Conservation (phyloP, 139 green algal species). For the Klebsormidium nitens region DNA sequence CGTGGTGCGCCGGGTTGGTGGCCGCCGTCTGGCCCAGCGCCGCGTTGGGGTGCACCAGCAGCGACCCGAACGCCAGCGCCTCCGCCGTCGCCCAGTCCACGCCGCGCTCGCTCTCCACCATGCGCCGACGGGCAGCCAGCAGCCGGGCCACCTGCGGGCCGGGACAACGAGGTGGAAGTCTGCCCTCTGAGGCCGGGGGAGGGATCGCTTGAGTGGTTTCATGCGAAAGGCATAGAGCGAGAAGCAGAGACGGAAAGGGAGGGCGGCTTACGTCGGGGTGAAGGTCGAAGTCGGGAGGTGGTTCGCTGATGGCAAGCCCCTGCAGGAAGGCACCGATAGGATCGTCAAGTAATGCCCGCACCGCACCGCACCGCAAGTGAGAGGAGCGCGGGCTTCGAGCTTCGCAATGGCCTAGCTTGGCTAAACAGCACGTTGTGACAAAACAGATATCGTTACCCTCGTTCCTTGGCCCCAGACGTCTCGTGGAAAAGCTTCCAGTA, state of each 20-base stretch:
- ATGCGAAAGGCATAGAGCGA: not conserved
- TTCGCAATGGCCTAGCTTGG: too few species aligned
- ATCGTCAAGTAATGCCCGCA: too few species aligned
- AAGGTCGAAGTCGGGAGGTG: constrained; percentile 73
- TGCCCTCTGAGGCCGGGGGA: not conserved
- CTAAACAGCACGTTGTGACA: too few species aligned
- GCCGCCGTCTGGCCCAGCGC: constrained; percentile 52
- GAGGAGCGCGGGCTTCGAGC: too few species aligned
- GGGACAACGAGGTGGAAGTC: not conserved
- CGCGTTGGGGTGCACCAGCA: too few species aligned
- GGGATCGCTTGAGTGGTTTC: not conserved
- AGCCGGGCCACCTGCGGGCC: constrained; percentile 53
- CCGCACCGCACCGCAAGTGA: too few species aligned
- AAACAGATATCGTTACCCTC: too few species aligned
- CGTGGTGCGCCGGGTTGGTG: constrained; percentile 5
- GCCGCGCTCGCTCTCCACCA: constrained; percentile 62
- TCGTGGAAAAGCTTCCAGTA: too few species aligned
- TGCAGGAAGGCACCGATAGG: too few species aligned
- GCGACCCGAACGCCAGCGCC: constrained; percentile 83
- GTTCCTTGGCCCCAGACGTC: too few species aligned
- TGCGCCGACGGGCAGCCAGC: constrained; percentile 66
- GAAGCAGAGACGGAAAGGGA: not conserved
- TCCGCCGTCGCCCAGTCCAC: constrained; percentile 94
- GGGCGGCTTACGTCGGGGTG: constrained; percentile 68
- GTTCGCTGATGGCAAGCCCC: constrained; percentile 57